Base-by-base conservation (phyloP, 2,329 filamentous ascomycete genomes). In the Reticulascus tulasneorum region DNA sequence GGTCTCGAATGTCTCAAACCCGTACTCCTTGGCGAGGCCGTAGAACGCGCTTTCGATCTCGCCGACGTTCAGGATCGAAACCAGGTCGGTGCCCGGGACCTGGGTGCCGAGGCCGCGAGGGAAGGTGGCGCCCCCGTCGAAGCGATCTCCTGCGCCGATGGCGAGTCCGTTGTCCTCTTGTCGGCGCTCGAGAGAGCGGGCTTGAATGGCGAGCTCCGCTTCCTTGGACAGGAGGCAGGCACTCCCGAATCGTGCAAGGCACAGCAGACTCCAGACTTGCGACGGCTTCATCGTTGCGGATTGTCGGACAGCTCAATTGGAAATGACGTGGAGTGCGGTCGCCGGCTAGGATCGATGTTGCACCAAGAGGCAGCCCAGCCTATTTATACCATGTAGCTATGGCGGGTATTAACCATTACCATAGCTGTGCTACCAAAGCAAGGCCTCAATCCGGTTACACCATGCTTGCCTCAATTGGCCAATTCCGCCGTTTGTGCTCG, bases 41-140 rank as follows among this genome's bases (percentile, higher is more conserved):
- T 62, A 47, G 21, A 73, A 55, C 4, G 61, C 70, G 6, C 64
- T 65, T 28, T 57, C 55, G 37, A 74, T 57, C 46, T 74, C 71
- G 10, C 49, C 45, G 27, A 64, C 55, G 33, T 64, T 74, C 48
- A 75, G 60, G 47, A 74, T 64, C 28, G 59, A 62, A 22, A 54
- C 44, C 35, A 72, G 59, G 30, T 55, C 53, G 37, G 41, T 44
- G 20, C 40, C 37, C 11, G 28, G 24, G 16, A 62, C 56, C 23
- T 61, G 52, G 6, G 55, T 57, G 23, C 63, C 63, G 25, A 66
- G 55, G 21, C 63, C 63, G 17, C 55, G 49, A 17, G 62, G 61
- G n/a, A 44, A 21, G 10, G 61, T 43, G 4, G 56, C 56, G 22
- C 68, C 69, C 37, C 57, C 52, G 13, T 57, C 51, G 53, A 65